Conservation (phyloP, 495 filamentous ascomycete genomes). For the Daldinia decipiens region DNA sequence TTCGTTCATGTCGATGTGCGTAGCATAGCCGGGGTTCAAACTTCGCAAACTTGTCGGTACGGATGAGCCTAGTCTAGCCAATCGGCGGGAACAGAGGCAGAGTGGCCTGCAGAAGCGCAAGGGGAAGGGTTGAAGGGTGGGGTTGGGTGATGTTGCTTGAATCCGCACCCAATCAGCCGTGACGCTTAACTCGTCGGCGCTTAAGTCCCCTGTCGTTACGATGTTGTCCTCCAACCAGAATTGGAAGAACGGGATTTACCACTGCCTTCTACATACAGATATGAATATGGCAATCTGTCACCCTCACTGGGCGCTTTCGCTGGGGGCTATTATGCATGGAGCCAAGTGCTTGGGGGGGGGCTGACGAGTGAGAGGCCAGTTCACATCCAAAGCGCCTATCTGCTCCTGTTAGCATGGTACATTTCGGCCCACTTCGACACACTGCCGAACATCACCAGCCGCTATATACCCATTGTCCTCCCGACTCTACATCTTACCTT, state of each 20-base stretch:
- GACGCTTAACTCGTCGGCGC: constrained; percentile 32
- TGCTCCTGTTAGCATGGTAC: constrained; percentile 40
- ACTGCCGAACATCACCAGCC: constrained; percentile 61
- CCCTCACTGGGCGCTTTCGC: constrained; percentile 50
- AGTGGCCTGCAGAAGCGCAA: constrained; percentile 41
- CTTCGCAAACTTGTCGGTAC: constrained; percentile 20
- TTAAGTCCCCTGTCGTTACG: constrained; percentile 39
- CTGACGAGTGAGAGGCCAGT: constrained; percentile 53
- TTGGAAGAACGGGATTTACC: constrained; percentile 35
- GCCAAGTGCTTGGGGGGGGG: constrained; percentile 43
- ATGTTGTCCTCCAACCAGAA: constrained; percentile 41
- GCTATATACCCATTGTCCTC: constrained; percentile 62
- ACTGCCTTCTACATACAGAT: constrained; percentile 25
- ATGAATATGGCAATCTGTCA: constrained; percentile 46
- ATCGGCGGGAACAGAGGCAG: constrained; percentile 36
- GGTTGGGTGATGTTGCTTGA: constrained; percentile 37
- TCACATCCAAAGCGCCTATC: constrained; percentile 48
- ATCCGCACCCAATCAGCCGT: constrained; percentile 35
- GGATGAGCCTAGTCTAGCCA: constrained; percentile 18
- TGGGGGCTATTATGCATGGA: constrained; percentile 51
- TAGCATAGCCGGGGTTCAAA: constrained; percentile 20
- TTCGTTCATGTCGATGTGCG: constrained; percentile 16
- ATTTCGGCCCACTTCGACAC: constrained; percentile 46
- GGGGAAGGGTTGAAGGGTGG: constrained; percentile 25
- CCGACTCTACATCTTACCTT: constrained; percentile 48